Conservation (phyloP, 1,139 yeast genomes). For the Yamadazyma aaseri region DNA sequence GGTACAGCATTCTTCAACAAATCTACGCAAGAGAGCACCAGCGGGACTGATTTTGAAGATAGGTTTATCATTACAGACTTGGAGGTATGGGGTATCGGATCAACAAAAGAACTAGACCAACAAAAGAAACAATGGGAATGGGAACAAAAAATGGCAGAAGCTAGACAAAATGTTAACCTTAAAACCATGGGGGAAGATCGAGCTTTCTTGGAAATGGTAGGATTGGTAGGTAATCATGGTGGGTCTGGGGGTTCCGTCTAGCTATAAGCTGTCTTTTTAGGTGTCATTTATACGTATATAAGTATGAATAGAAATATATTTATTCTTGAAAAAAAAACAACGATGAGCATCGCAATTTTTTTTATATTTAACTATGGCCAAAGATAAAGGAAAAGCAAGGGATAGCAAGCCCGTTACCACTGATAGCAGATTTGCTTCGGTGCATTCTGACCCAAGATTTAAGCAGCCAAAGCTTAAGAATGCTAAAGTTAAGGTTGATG, state of each 20-base stretch:
- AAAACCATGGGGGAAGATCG: constrained; percentile 74
- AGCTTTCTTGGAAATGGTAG: constrained; percentile 89
- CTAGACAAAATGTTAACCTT: constrained; percentile 68
- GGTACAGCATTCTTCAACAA: constrained; percentile 25
- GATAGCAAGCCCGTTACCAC: constrained; percentile 36
- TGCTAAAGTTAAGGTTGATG: constrained; percentile 78
- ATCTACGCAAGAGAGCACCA: constrained; percentile 21
- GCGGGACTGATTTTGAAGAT: constrained; percentile 56
- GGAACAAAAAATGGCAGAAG: constrained; percentile 84
- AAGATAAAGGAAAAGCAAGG: constrained; percentile 13
- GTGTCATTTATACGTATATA: not conserved
- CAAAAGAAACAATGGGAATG: constrained; percentile 83
- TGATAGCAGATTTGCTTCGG: constrained; percentile 76
- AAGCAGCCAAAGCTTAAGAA: constrained; percentile 69
- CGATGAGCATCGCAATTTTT: constrained; percentile 10
- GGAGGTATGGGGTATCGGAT: constrained; percentile 93
- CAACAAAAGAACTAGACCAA: constrained; percentile 68
- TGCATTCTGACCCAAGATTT: constrained; percentile 88
- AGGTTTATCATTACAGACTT: constrained; percentile 70
- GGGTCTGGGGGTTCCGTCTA: constrained; percentile 50
- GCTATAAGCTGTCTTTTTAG: too few relatives aligned
- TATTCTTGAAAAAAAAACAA: constrained; percentile 1
- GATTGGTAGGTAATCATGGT: constrained; percentile 71
- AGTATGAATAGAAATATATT: not conserved
- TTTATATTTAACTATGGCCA: constrained; percentile 19